phyloP scores from a whole-genome alignment of 2,329 filamentous ascomycete genomes.

The Mollisia scopiformis region DNA sequence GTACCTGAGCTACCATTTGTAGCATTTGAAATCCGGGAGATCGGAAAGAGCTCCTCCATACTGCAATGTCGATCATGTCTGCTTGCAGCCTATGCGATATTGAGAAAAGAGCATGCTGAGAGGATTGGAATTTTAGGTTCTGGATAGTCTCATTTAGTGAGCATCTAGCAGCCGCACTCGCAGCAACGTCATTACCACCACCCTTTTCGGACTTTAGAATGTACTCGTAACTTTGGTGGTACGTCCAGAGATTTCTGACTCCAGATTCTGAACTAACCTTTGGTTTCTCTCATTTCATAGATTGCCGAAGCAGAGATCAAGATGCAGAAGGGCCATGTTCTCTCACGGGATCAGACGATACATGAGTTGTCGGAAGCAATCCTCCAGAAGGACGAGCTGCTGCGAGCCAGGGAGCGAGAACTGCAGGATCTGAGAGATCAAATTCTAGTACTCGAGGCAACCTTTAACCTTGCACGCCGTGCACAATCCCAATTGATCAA shows the following conservation, averaged over 20 bases:
- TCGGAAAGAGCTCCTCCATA: not conserved
- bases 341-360: not conserved
- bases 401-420: not conserved
- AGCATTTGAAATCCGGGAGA: not conserved
- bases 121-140: slow-evolving; percentile 12
- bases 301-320: not conserved
- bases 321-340: not conserved
- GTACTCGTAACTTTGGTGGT: not conserved
- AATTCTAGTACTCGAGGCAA: not conserved
- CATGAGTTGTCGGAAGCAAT: not conserved
- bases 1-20: not conserved
- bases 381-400: not conserved
- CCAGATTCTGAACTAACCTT: not conserved
- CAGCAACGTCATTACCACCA: not conserved
- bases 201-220: not conserved
- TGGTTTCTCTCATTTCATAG: not conserved
- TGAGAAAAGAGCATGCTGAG: not conserved
- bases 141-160: slow-evolving; percentile 5
- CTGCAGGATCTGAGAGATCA: not conserved
- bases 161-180: not conserved
- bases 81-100: not conserved
- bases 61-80: not conserved
- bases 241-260: not conserved
- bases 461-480: not conserved
- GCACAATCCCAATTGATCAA: not conserved